A percentile compares a stretch with the other conserved stretches of the same genome.
phyloP scores from a whole-genome alignment of 176 grass and related monocot genomes.

The Tillandsia leiboldiana region DNA sequence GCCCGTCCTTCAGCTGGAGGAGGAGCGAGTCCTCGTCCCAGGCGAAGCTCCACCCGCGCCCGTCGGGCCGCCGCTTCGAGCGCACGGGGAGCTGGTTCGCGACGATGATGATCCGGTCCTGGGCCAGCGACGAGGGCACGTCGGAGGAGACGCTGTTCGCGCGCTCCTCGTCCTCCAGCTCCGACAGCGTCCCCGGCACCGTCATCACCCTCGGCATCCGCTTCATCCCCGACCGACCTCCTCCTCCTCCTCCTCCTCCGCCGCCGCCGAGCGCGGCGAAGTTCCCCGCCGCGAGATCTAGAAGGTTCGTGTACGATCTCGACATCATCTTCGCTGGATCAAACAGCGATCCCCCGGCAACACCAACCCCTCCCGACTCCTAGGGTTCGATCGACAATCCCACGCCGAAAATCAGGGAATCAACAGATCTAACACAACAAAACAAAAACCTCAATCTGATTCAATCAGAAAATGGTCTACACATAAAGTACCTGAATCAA shows the following conservation, averaged over 20 bases:
- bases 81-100: conserved; percentile 74
- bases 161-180: conserved; percentile 68
- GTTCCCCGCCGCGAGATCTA: conserved; percentile 86
- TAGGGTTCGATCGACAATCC: too few relatives aligned
- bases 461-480: too few relatives aligned
- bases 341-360: background rate
- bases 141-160: conserved; percentile 77
- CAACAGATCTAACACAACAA: too few relatives aligned
- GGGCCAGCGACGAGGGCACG: conserved; percentile 52
- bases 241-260: conserved; percentile 33
- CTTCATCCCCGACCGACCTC: conserved; percentile 40
- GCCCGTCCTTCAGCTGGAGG: conserved; percentile 79
- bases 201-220: conserved; percentile 90
- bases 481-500: too few relatives aligned
- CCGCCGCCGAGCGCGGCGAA: conserved; percentile 54
- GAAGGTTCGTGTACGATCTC: conserved; percentile 83
- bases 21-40: conserved; percentile 96
- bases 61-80: conserved; percentile 63
- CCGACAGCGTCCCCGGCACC: conserved; percentile 76
- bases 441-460: too few relatives aligned
- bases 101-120: conserved; percentile 72
- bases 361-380: too few relatives aligned
- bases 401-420: too few relatives aligned
- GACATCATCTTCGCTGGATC: conserved; percentile 63
- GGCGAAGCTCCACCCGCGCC: conserved; percentile 66